Evolutionary conservation across 306 rosid genomes (phyloP), one percentile per base, ranked within the genome.

Genomic region (Sindora glabra): DNA sequence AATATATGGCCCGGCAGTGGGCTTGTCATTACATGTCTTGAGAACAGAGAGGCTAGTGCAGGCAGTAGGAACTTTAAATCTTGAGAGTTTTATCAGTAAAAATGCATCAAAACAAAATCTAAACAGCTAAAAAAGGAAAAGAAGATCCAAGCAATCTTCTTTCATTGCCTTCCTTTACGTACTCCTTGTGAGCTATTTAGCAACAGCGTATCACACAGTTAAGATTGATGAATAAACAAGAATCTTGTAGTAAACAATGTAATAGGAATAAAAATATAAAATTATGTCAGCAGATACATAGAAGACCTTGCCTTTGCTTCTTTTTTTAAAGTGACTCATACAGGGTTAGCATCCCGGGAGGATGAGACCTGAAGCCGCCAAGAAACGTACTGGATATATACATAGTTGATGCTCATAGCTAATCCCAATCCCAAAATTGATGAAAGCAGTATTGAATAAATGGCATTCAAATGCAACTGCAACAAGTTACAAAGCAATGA

Each of bases 301-400:
- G 47, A 22, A 50, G 52, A 48, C 44, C 48, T 19, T 15, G 55
- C 33, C 23, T 67, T 38, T 53, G 67, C 27, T 65, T 71, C 65
- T 51, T 42, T 59, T 15, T 27, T 17, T 55, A n/a, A 63, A 16
- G 59, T 36, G 52, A 47, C 37, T 86, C 82, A 88, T 32, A 68
- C 95, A 8, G 85, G 85, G 60, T 19, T 74, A 15, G 85, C 15
- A 68, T 72, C 62, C 46, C 56, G 84, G 0, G 79, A 56, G n/a
- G n/a, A n/a, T n/a, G n/a, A n/a, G 30, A 78, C 85, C 48, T 74
- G 85, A 63, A 86, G 66, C 56, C 95, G 81, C 98, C 98, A 86
- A 6, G 77, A 49, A 50, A 59, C 68, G 72, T 64, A 88, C 19
- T 81, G 86, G 62, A 86, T 74, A 59, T 78, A 88, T 44, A 74